Percentiles rank a stretch among this genome's conserved stretches.
These are phyloP conservation scores for Geosiphon pyriformis DNA, from an alignment of 192 early-diverging fungal genomes.

Conservation along the genomic window DNA sequence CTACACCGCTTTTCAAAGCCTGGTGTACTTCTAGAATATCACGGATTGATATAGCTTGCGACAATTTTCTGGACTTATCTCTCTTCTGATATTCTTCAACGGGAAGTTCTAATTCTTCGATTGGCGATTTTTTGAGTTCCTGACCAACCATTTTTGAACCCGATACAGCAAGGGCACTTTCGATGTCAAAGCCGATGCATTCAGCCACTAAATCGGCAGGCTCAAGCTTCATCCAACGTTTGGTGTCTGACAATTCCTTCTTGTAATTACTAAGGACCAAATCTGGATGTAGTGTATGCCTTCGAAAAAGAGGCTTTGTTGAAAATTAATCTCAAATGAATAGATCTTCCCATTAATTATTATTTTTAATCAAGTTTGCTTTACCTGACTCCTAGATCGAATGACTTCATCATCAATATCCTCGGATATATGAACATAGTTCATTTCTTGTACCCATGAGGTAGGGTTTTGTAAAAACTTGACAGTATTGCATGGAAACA, in stretches of 20 bases:
- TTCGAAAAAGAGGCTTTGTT: slow-evolving; percentile 36
- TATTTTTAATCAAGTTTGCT: no score
- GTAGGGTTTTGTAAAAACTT: slow-evolving; percentile 37
- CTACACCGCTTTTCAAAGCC: slow-evolving; percentile 40
- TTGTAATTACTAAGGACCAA: slow-evolving; percentile 36
- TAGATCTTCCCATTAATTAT: no score
- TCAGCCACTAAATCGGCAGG: slow-evolving; percentile 55
- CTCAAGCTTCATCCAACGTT: slow-evolving; percentile 53
- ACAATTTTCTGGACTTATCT: not conserved
- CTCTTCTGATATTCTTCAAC: no score
- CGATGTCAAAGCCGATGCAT: slow-evolving; percentile 51
- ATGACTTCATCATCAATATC: slow-evolving; percentile 40
- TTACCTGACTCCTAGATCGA: slow-evolving; percentile 33
- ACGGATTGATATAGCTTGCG: slow-evolving; percentile 26
- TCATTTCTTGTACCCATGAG: slow-evolving; percentile 7
- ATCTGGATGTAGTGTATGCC: slow-evolving; percentile 53
- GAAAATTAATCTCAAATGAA: no score
- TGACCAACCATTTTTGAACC: no score
- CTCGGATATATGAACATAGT: slow-evolving; percentile 28
- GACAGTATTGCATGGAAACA: slow-evolving; percentile 51
- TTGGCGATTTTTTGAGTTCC: no score
- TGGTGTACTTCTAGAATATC: slow-evolving; percentile 34
- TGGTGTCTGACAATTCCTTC: slow-evolving; percentile 39
- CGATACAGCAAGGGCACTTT: slow-evolving; percentile 41
- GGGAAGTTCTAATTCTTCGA: no score